phyloP scores from a whole-genome alignment of 441 rosid genomes.

The Aleurites moluccanus region DNA sequence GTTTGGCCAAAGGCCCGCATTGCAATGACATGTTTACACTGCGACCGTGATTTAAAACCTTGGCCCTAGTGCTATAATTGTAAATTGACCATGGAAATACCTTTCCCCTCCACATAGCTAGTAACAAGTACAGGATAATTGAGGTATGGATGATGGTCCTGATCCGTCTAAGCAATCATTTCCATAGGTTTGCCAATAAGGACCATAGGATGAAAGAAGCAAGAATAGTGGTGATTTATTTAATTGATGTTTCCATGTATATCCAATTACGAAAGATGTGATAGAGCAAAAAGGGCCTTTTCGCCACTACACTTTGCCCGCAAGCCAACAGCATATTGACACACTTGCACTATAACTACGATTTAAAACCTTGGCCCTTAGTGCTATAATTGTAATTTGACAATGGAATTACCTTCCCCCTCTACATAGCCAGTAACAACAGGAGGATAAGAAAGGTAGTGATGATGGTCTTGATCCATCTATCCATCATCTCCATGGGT shows the following conservation, averaged over 20 bases:
- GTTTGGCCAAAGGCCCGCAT: too few relatives aligned
- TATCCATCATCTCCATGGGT: not conserved
- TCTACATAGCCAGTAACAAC: not conserved
- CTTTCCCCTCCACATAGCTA: not conserved
- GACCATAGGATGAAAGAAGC: not conserved
- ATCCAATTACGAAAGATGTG: not conserved
- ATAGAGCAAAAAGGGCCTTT: not conserved
- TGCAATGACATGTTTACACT: too few relatives aligned
- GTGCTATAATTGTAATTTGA: not conserved
- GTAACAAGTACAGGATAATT: slow-evolving; percentile 1
- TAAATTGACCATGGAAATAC: not conserved
- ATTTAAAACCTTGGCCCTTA: too few relatives aligned
- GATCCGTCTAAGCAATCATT: slow-evolving; percentile 2
- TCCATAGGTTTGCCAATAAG: not conserved
- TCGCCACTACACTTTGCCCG: too few relatives aligned
- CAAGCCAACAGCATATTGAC: too few relatives aligned
- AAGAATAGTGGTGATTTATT: not conserved
- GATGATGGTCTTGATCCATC: not conserved
- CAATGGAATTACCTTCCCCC: not conserved
- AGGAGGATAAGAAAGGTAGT: not conserved
- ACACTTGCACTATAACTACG: too few relatives aligned
- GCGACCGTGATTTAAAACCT: too few relatives aligned
- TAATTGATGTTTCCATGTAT: not conserved
- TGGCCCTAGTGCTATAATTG: not conserved
- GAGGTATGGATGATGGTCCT: not conserved